Percentiles rank a stretch among this genome's conserved stretches.
Evolutionary conservation across 2,329 filamentous ascomycete species (phyloP).

Genomic region (Colletotrichum kahawae): DNA sequence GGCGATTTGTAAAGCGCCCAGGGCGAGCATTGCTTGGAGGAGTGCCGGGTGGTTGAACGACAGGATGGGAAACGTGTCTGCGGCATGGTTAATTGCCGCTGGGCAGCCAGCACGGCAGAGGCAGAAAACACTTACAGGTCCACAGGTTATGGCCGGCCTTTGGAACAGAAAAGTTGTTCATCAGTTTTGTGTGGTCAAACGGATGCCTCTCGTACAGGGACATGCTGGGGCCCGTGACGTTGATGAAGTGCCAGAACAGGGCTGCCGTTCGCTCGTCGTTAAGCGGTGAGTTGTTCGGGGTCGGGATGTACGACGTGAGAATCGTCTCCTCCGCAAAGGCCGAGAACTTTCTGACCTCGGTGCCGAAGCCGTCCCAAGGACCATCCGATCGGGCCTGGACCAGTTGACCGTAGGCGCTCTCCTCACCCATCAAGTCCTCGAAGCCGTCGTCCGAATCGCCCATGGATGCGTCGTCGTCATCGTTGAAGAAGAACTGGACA

Average conservation of each 20-base stretch:
- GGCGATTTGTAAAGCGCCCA: slow-evolving; percentile 87
- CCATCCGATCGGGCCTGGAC: slow-evolving; percentile 40
- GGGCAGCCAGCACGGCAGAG: background rate
- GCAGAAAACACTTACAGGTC: slow-evolving; percentile 54
- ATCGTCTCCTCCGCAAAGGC: slow-evolving; percentile 52
- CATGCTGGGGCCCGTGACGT: slow-evolving; percentile 83
- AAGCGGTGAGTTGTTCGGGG: slow-evolving; percentile 71
- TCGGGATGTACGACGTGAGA: slow-evolving; percentile 71
- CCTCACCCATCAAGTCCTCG: slow-evolving; percentile 43
- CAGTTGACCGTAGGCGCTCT: slow-evolving; percentile 40
- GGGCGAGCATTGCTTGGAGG: slow-evolving; percentile 86
- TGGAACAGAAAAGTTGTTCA: slow-evolving; percentile 65
- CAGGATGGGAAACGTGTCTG: slow-evolving; percentile 78
- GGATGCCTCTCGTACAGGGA: slow-evolving; percentile 88
- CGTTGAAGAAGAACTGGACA: slow-evolving; percentile 48
- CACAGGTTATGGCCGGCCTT: slow-evolving; percentile 69
- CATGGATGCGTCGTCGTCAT: slow-evolving; percentile 68
- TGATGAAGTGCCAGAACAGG: slow-evolving; percentile 91
- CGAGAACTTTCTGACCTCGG: slow-evolving; percentile 54
- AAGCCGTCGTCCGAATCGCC: slow-evolving; percentile 64
- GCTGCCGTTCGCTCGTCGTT: slow-evolving; percentile 80
- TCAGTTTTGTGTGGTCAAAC: slow-evolving; percentile 71
- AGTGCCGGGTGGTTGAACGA: slow-evolving; percentile 86
- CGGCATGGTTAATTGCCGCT: slow-evolving; percentile 34
- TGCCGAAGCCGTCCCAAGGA: slow-evolving; percentile 46